These are phyloP conservation scores for Berkeleyomyces basicola DNA, from an alignment of 2,329 filamentous ascomycete genomes.

Conservation along the genomic window DNA sequence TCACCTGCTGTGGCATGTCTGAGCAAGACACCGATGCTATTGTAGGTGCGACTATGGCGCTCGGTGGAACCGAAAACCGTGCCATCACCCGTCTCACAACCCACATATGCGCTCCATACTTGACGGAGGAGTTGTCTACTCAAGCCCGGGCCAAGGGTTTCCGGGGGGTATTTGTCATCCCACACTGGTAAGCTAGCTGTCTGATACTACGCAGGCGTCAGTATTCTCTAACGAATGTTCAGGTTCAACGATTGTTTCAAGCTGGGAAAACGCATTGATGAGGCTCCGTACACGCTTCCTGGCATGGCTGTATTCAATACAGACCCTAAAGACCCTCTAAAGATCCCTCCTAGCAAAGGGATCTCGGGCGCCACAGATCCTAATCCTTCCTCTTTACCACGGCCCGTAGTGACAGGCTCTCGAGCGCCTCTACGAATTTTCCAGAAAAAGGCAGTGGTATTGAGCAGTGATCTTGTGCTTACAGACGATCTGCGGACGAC, in stretches of 20 bases:
- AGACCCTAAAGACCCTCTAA: slow-evolving; percentile 37
- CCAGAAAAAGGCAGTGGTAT: slow-evolving; percentile 56
- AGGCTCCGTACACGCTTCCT: slow-evolving; percentile 70
- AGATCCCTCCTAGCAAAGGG: slow-evolving; percentile 39
- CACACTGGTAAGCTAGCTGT: slow-evolving; percentile 56
- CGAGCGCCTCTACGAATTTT: slow-evolving; percentile 55
- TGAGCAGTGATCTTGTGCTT: slow-evolving; percentile 59
- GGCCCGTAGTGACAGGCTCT: slow-evolving; percentile 27
- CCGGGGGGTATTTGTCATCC: slow-evolving; percentile 69
- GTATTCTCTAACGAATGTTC: not conserved
- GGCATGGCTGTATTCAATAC: slow-evolving; percentile 65
- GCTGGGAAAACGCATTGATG: slow-evolving; percentile 78
- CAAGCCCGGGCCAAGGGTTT: slow-evolving; percentile 46
- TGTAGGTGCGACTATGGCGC: slow-evolving; percentile 69
- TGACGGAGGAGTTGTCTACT: slow-evolving; percentile 56
- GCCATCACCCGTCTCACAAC: slow-evolving; percentile 60
- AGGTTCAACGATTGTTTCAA: slow-evolving; percentile 96
- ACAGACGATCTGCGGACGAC: slow-evolving; percentile 48
- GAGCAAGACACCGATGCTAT: slow-evolving; percentile 82
- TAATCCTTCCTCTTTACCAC: slow-evolving; percentile 27
- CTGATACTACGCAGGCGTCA: not conserved
- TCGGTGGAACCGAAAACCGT: slow-evolving; percentile 68
- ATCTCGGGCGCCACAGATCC: slow-evolving; percentile 50
- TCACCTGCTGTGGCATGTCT: slow-evolving; percentile 74
- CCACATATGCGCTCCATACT: slow-evolving; percentile 69